A percentile compares a stretch with the other conserved stretches of the same genome.
Evolutionary conservation across 1,139 yeast species (phyloP).

Genomic region (Eremothecium gossypii): DNA sequence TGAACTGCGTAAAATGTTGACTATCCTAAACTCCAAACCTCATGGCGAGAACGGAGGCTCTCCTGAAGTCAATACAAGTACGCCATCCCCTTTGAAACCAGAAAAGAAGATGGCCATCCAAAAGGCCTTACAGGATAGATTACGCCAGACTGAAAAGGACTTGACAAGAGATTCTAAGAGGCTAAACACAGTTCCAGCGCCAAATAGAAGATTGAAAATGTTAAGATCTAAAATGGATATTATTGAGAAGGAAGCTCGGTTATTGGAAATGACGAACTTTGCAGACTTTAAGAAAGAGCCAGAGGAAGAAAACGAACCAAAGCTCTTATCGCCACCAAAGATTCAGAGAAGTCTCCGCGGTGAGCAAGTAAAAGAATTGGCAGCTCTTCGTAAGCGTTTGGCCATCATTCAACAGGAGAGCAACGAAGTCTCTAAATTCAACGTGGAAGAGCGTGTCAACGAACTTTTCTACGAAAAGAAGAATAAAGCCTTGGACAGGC

Average conservation of each 20-base stretch:
- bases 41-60: conserved; percentile 5
- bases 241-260: conserved; percentile 75
- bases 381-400: conserved; percentile 47
- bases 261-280: conserved; percentile 79
- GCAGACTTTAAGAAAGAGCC: conserved; percentile 32
- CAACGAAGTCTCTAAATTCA: conserved; percentile 62
- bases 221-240: conserved; percentile 81
- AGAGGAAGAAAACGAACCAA: conserved; percentile 1
- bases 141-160: conserved; percentile 22
- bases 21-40: conserved; percentile 41
- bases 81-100: conserved; percentile 14
- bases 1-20: conserved; percentile 76
- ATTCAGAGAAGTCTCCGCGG: conserved; percentile 10
- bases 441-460: conserved; percentile 40
- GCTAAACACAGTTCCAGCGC: conserved; percentile 44
- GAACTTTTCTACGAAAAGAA: conserved; percentile 52
- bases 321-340: conserved; percentile 20
- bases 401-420: conserved; percentile 60
- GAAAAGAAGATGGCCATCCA: conserved; percentile 27
- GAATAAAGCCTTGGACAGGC: conserved; percentile 55
- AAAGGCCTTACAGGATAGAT: conserved; percentile 36
- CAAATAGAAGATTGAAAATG: conserved; percentile 65
- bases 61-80: conserved; percentile 15
- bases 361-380: conserved; percentile 36
- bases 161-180: conserved; percentile 28